These are phyloP conservation scores for Candida broadrunensis DNA, from an alignment of 805 yeast species.

Conservation along the genomic window DNA sequence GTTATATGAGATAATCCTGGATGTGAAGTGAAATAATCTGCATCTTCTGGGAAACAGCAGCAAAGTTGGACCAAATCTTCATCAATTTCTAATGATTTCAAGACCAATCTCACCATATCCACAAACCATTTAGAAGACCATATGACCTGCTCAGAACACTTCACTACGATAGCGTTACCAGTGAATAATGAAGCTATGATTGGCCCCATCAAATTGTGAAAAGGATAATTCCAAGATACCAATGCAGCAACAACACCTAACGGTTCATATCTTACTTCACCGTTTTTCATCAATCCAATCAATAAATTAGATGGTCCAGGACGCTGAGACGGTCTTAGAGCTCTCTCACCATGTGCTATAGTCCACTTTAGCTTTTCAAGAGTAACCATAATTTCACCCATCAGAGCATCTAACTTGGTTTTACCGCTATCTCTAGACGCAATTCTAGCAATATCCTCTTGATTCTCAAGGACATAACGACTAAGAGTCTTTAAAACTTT, in stretches of 20 bases:
- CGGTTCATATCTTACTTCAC: constrained; percentile 93
- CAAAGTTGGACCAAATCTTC: constrained; percentile 84
- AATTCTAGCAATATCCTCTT: constrained; percentile 80
- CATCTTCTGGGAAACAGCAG: constrained; percentile 86
- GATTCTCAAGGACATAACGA: constrained; percentile 73
- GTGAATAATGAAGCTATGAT: constrained; percentile 83
- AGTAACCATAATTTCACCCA: constrained; percentile 96
- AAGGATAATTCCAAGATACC: constrained; percentile 97
- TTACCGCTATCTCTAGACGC: constrained; percentile 98
- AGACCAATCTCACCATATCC: constrained; percentile 65
- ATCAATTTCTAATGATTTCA: constrained; percentile 70
- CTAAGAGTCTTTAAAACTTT: constrained; percentile 68
- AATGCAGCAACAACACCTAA: constrained; percentile 84
- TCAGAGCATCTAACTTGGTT: constrained; percentile 90
- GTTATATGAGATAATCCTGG: constrained; percentile 84
- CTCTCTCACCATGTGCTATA: constrained; percentile 72
- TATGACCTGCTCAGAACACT: constrained; percentile 93
- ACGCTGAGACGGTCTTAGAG: constrained; percentile 67
- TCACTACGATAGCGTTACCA: constrained; percentile 88
- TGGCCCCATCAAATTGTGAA: constrained; percentile 93
- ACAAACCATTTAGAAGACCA: constrained; percentile 89
- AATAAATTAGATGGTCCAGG: constrained; percentile 86
- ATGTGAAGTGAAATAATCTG: constrained; percentile 82
- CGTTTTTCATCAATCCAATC: constrained; percentile 80
- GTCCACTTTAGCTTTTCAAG: constrained; percentile 92